Base-by-base conservation (phyloP, 345 rosid species). In the Heritiera littoralis region DNA sequence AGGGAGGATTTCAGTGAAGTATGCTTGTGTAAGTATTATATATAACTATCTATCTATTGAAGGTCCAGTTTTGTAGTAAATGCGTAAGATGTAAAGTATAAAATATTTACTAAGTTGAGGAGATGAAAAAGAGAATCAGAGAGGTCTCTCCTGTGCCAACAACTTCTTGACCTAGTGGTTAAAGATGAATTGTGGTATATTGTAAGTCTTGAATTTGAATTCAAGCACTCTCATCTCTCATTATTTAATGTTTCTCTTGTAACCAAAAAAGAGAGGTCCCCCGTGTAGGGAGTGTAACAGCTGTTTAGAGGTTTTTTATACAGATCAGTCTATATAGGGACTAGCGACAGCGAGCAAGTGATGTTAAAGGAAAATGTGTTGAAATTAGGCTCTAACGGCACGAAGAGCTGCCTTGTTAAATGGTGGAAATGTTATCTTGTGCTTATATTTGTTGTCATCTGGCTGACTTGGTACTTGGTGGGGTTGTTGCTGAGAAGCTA, bases 31-130 rank as follows among this genome's bases (percentile, higher is more conserved):
- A 52, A 77, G 79, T 78, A 79, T 63, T 78, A 54, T 55, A 23
- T 79, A 59, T 61, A 38, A 23, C 38, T 35, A 35, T 35, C 38
- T 41, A 74, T 77, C 72, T 45, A 59, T 51, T 58, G 49, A 79
- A 74, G 80, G 66, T 78, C 68, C 86, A 80, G 83, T 87, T 87
- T 86, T 87, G 83, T 74, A 79, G 84, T 43, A 58, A 79, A 63
- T 80, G 69, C 78, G 56, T 72, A 61, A 68, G 65, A 63, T 79
- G 43, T 41, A 41, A 41, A 41, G 43, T 41, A 41, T 72, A 61
- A 68, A 63, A 58, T 79, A 79, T 49, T 65, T 12, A 70, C 30
- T 51, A 72, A 71, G 71, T 52, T 65, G 82, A 78, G 68, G 75
- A 67, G 74, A 61, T 55, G 51, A 74, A 51, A 75, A 18, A 23